phyloP scores from a whole-genome alignment of 2,329 filamentous ascomycete species.

The Xylariomycetidae sp. region DNA sequence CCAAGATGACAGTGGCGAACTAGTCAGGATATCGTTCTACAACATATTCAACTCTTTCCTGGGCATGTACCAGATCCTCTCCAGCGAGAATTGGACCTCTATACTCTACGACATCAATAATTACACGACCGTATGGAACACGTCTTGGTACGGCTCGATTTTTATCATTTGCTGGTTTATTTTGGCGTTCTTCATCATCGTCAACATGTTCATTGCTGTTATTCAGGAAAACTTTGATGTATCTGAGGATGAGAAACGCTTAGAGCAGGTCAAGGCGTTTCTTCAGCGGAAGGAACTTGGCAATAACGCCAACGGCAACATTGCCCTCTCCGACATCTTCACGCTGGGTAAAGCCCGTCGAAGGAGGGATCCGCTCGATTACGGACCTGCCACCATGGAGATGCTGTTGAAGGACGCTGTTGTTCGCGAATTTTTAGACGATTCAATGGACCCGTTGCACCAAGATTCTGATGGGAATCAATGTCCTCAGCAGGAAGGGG shows the following conservation, averaged over 20 bases:
- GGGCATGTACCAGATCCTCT: conserved; percentile 95
- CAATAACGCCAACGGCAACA: conserved; percentile 61
- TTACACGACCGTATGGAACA: conserved; percentile 59
- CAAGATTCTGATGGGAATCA: too few relatives aligned
- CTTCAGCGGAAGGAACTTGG: conserved; percentile 85
- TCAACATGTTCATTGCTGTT: conserved; percentile 99
- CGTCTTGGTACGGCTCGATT: conserved; percentile 87
- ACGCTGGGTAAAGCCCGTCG: conserved; percentile 55
- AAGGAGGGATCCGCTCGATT: conserved; percentile 80
- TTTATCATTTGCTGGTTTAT: conserved; percentile 97
- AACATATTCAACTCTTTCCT: conserved; percentile 95
- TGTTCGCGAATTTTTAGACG: conserved; percentile 89
- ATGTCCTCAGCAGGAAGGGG: too few relatives aligned
- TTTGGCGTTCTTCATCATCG: conserved; percentile 85
- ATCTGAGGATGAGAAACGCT: conserved; percentile 93
- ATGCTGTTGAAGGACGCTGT: conserved; percentile 97
- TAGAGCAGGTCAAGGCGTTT: conserved; percentile 95
- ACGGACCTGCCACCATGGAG: conserved; percentile 86
- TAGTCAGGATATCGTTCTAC: conserved; percentile 71
- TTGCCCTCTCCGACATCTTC: conserved; percentile 71
- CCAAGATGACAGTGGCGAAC: conserved; percentile 54
- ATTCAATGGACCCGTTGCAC: conserved; percentile 48
- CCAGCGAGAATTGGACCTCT: conserved; percentile 91
- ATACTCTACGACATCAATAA: conserved; percentile 80
- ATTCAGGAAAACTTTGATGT: conserved; percentile 99